phyloP scores from a whole-genome alignment of 257 asterid genomes.

The Gynochthodes officinalis region DNA sequence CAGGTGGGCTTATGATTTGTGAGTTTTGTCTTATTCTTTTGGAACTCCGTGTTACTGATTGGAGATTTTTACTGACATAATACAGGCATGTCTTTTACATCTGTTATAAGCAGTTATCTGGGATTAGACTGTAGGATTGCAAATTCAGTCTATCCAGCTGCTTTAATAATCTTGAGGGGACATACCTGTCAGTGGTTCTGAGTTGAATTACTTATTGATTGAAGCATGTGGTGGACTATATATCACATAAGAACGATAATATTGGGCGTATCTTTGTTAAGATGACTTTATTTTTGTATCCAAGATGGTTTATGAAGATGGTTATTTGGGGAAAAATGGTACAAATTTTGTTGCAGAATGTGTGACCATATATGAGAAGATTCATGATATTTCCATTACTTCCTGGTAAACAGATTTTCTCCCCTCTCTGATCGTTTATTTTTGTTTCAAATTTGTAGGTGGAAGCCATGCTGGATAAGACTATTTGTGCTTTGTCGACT shows the following conservation, averaged over 20 bases:
- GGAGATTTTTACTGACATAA: background rate
- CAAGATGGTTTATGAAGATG: background rate
- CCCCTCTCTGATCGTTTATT: background rate
- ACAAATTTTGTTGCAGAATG: background rate
- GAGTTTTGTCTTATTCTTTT: background rate
- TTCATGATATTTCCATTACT: background rate
- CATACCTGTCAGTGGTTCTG: background rate
- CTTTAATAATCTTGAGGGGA: background rate
- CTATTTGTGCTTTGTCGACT: constrained; percentile 82
- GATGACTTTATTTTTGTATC: background rate
- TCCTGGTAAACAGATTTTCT: background rate
- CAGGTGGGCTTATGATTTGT: constrained; percentile 52
- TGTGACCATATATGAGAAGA: background rate
- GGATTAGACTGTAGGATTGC: background rate
- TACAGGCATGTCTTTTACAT: background rate
- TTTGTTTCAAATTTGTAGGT: constrained; percentile 43
- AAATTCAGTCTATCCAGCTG: background rate
- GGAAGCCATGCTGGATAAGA: constrained; percentile 97
- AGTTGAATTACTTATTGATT: background rate
- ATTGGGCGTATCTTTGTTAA: background rate
- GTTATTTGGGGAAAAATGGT: background rate
- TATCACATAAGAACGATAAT: background rate
- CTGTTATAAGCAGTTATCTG: background rate
- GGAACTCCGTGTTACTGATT: background rate
- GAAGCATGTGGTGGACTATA: background rate